Conservation (phyloP, 768 basidiomycete species). For the Podaxis rugospora region DNA sequence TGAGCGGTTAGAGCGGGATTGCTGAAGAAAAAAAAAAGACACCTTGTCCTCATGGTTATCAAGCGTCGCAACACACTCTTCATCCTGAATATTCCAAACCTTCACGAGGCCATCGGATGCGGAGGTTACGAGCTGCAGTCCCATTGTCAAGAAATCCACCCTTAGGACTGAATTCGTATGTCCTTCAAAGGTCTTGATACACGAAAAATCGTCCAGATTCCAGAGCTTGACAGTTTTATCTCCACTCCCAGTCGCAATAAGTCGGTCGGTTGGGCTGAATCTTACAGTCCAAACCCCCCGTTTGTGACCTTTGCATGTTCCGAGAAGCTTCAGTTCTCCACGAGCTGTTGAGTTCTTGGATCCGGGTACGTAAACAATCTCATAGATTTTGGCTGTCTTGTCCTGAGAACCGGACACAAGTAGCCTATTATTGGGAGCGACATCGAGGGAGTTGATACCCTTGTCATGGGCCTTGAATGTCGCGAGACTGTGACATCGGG, state of each 20-base stretch:
- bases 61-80: slow-evolving; percentile 82
- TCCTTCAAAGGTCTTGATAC: slow-evolving; percentile 95
- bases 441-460: slow-evolving; percentile 95
- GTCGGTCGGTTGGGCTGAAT: slow-evolving; percentile 78
- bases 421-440: slow-evolving; percentile 83
- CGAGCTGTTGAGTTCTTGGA: slow-evolving; percentile 36
- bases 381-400: slow-evolving; percentile 87
- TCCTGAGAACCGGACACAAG: slow-evolving; percentile 96
- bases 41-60: slow-evolving; percentile 99
- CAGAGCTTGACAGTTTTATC: slow-evolving; percentile 94
- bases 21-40: slow-evolving; percentile 17
- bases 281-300: slow-evolving; percentile 94
- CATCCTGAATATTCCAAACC: slow-evolving; percentile 88
- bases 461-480: slow-evolving; percentile 96
- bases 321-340: slow-evolving; percentile 73
- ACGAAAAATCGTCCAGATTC: slow-evolving; percentile 91
- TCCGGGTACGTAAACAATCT: slow-evolving; percentile 53
- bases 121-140: slow-evolving; percentile 82
- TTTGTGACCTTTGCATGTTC: slow-evolving; percentile 94
- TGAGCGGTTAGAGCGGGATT: neutral
- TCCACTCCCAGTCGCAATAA: slow-evolving; percentile 90
- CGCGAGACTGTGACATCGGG: slow-evolving; percentile 68
- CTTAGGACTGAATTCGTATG: slow-evolving; percentile 96
- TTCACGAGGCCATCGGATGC: slow-evolving; percentile 96
- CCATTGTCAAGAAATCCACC: slow-evolving; percentile 84